Evolutionary conservation across 2,329 filamentous ascomycete genomes (phyloP), one percentile per base, ranked within the genome.

Genomic region (Tolypocladium paradoxum): DNA sequence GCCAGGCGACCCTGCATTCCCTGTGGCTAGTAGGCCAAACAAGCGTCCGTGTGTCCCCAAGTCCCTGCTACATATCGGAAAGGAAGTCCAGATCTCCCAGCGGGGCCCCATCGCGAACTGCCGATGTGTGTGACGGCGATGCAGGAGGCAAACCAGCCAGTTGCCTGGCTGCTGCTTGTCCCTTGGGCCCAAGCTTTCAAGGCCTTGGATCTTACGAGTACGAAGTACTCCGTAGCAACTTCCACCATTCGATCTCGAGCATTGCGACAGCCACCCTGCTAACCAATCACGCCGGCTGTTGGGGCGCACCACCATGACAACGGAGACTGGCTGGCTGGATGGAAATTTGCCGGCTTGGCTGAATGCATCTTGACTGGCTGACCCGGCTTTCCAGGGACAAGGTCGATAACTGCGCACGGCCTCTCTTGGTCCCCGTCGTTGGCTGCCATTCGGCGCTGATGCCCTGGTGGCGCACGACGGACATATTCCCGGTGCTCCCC

Each of bases 401-500:
- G 12, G 40, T 45, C 9, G 18, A 35, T 48, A 20, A 22, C 6
- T 48, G 20, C 20, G 14, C 38, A 40, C 38, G 38, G 46, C 46
- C 24, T 48, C 45, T 18, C 11, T 27, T 12, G 20, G 16, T 31
- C 31, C 46, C 31, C 24, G 14, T 51, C 22, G 27, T 24, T 22
- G 22, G 11, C 14, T 24, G 8, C 51, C 31, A 36, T 49, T 40
- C 35, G 43, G 18, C 31, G 43, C 37, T 14, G 36, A 33, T 34
- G 31, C 16, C 46, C 16, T 45, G 33, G 6, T 43, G n/a, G 29
- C 38, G 35, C 29, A 36, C 16, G 27, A 50, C n/a, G 48, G 31
- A 34, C 11, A 36, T 27, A 8, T 45, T 46, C 8, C 52, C 47
- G 31, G 31, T 50, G 40, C 55, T 52, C 54, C 49, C 43, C 43